These are phyloP conservation scores for Hyaloscypha hepaticicola DNA, from an alignment of 495 filamentous ascomycete species.

Conservation along the genomic window DNA sequence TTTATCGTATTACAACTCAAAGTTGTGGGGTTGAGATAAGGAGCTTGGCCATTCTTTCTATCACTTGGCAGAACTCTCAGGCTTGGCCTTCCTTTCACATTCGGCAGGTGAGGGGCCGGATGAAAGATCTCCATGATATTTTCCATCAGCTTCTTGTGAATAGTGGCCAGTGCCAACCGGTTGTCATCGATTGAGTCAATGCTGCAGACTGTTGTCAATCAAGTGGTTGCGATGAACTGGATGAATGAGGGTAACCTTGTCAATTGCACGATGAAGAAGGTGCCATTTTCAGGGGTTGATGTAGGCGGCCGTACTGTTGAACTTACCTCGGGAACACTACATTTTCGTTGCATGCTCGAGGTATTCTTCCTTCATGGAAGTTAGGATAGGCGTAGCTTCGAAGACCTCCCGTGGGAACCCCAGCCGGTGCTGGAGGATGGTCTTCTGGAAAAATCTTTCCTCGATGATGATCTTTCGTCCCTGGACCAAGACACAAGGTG, in stretches of 20 bases:
- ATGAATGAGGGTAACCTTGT: neutral
- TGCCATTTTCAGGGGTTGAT: neutral
- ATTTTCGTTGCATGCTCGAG: neutral
- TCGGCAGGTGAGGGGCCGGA: too few relatives aligned
- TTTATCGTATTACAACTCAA: neutral
- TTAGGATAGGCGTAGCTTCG: neutral
- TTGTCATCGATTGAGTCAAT: neutral
- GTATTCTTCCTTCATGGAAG: neutral
- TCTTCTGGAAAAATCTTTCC: neutral
- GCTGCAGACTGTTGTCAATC: neutral
- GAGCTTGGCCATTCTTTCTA: neutral
- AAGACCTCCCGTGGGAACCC: neutral
- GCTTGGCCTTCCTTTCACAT: neutral
- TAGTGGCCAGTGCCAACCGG: neutral
- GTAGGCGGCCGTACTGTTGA: neutral
- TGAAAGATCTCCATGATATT: neutral
- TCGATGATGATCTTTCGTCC: neutral
- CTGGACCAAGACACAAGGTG: neutral
- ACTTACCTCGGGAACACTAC: neutral
- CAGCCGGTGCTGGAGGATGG: neutral
- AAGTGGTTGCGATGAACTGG: neutral
- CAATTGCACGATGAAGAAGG: neutral
- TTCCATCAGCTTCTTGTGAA: neutral
- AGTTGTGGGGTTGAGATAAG: neutral
- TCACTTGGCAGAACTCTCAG: neutral